These are phyloP conservation scores for Allium sativum DNA, from an alignment of 106 monocot species.

Conservation along the genomic window DNA sequence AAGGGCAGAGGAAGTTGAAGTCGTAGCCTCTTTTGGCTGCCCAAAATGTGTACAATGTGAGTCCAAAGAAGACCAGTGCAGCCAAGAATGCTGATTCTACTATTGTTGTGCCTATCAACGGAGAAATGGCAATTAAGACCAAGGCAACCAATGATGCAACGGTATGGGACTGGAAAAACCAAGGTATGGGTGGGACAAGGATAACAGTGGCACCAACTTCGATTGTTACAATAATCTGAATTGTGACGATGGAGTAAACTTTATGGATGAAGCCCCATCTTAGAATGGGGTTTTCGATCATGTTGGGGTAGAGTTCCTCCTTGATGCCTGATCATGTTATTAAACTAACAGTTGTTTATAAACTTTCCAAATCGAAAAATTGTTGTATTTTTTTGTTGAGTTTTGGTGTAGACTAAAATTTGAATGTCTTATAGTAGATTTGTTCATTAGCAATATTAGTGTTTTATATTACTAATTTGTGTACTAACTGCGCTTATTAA, in stretches of 20 bases:
- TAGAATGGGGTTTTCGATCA: constrained; percentile 32
- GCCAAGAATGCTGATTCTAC: constrained; percentile 36
- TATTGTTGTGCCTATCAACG: constrained; percentile 32
- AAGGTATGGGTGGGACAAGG: constrained; percentile 19
- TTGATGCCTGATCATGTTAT: not conserved
- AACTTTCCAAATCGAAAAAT: too few species aligned
- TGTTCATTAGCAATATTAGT: too few species aligned
- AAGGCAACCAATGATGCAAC: constrained; percentile 8
- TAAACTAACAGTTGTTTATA: too few species aligned
- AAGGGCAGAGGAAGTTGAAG: constrained; percentile 55
- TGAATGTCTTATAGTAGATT: too few species aligned
- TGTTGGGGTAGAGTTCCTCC: constrained; percentile 28
- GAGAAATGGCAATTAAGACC: constrained; percentile 14
- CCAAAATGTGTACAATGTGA: constrained; percentile 67
- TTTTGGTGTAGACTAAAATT: too few species aligned
- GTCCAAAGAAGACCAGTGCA: constrained; percentile 14
- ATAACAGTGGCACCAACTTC: constrained; percentile 13
- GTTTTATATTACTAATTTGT: too few species aligned
- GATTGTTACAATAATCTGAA: constrained; percentile 32
- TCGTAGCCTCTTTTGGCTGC: constrained; percentile 55
- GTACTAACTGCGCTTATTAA: too few species aligned
- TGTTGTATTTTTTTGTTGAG: too few species aligned
- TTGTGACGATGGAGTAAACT: constrained; percentile 36
- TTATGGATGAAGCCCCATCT: constrained; percentile 58
- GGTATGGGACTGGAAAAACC: constrained; percentile 28